Base-by-base conservation (phyloP, 768 basidiomycete genomes). In the Agaricus blazei region DNA sequence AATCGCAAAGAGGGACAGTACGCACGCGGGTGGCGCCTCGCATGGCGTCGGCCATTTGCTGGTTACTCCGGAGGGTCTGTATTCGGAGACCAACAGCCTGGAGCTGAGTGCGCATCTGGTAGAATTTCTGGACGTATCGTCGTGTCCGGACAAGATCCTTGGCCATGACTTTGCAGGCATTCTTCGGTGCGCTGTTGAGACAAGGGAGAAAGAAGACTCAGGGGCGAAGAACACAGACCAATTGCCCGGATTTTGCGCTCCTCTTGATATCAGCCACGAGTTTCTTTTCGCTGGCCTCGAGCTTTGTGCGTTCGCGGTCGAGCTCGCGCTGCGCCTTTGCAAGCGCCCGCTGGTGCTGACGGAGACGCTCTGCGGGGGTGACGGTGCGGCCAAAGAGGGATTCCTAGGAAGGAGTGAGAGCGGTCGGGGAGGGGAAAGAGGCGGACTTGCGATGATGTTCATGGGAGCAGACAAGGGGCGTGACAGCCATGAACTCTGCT, bases 11-110 rank as follows among this genome's bases (percentile, higher is more conserved):
- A 45, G 42, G 36, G n/a, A 42, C 53, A n/a, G 40, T 54, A 75
- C 87, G 60, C 68, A 95, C 96, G 63, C 92, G 83, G 31, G 94
- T 96, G 29, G 97, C 97, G 41, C 97, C 97, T 62, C 93, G 87
- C 96, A 99, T 99, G 2, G 97, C 97, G 52, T 95, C 93, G 1
- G 95, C 96, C 97, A 99, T 99, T 73, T 96, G 93, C 69, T 98
- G 93, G 67, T 98, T 98, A 67, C 92, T 95, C 65, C 97, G 77
- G 56, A 99, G 76, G 6, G 94, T 93, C 70, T 99, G 97, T 78
- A 99, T 96, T 59, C 97, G 81, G 54, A 99, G 76, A 9, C 89
- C 85, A 41, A 99, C 92, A 5, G 96, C 97, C 70, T 99, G 97
- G 1, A 99, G 80, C 67, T 98, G 97, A 2, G 97, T 98, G 55